These are phyloP conservation scores for Metrosideros polymorpha DNA, from an alignment of 441 rosid genomes.

Conservation along the genomic window DNA sequence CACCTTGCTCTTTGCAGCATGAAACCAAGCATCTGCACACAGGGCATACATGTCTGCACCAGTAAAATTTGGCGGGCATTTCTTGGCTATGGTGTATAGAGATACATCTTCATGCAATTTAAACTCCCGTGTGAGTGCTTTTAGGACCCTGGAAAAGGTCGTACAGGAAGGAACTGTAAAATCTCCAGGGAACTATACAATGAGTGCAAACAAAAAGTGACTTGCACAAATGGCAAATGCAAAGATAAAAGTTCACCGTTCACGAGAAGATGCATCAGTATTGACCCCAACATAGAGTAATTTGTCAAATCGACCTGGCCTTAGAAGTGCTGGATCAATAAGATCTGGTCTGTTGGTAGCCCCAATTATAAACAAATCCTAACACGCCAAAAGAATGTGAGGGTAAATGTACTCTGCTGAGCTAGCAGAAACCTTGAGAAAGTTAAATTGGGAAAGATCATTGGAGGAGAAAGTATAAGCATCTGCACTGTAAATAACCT, in stretches of 20 bases:
- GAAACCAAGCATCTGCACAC: conserved; percentile 99
- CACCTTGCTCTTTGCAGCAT: conserved; percentile 92
- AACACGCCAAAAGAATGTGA: not conserved
- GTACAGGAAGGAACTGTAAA: not conserved
- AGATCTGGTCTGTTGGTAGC: conserved; percentile 99
- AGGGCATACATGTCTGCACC: conserved; percentile 99
- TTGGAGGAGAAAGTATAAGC: not conserved
- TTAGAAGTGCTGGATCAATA: conserved; percentile 86
- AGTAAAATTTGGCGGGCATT: conserved; percentile 86
- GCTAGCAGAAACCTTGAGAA: not conserved
- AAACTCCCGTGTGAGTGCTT: conserved; percentile 89
- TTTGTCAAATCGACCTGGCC: conserved; percentile 97
- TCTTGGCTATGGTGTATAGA: conserved; percentile 68
- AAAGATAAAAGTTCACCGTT: conserved; percentile 40
- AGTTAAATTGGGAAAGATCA: not conserved
- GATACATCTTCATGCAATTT: conserved; percentile 75
- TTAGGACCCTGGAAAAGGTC: conserved; percentile 52
- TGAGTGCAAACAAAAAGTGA: not conserved
- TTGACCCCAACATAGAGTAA: conserved; percentile 91
- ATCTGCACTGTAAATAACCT: conserved; percentile 24
- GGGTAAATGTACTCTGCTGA: not conserved
- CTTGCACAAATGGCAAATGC: not conserved
- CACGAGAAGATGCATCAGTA: conserved; percentile 79
- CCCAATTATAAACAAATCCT: conserved; percentile 92
- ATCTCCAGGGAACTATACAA: not conserved